Evolutionary conservation across 371 early-diverging fungal species (phyloP), one percentile per base, ranked within the genome.

Genomic region (Rhizopus arrhizus): DNA sequence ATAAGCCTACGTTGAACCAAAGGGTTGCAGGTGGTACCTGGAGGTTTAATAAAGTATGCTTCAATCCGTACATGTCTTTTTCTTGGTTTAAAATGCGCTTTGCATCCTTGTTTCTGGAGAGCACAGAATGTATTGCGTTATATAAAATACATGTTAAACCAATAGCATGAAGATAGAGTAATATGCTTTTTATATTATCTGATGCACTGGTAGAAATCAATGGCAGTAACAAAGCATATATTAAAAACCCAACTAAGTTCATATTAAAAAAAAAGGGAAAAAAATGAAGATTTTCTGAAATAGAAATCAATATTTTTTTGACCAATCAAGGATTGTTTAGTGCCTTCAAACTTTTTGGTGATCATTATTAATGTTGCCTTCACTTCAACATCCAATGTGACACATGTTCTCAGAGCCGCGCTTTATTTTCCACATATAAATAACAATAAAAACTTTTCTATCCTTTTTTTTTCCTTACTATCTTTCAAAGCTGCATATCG

Each of bases 1-100:
- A 81, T 16, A 69, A 56, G 0, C 81, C 81, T 75, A 81, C 76
- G 56, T 81, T 81, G 38, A 75, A 78, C 81, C 81, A 81, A 4
- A 69, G 43, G 2, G 73, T 74, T 12, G 59, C 53, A 8, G 81
- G 81, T 34, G 72, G 70, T 0, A 76, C 12, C 3, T 68, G 56
- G 3, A 77, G 4, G 51, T 80, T 80, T 10, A 75, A 70, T 16
- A 71, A 35, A 4, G 67, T 36, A 56, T 77, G 69, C 5, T 64
- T 63, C 42, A 77, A 52, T 3, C 73, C 73, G 45, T 80, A 80
- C 38, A 74, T 65, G 7, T 71, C 74, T 32, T 56, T 56, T 36
- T 59, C 29, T 6, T 22, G 16, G 51, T 53, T 31, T 12, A 50
- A 15, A 13, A 3, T n/a, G 32, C n/a, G 11, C 4, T 35, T 47